Evolutionary conservation across 78 protist species (phyloP), one percentile per base, ranked within the genome.

Genomic region (Cavenderia fasciculata): DNA sequence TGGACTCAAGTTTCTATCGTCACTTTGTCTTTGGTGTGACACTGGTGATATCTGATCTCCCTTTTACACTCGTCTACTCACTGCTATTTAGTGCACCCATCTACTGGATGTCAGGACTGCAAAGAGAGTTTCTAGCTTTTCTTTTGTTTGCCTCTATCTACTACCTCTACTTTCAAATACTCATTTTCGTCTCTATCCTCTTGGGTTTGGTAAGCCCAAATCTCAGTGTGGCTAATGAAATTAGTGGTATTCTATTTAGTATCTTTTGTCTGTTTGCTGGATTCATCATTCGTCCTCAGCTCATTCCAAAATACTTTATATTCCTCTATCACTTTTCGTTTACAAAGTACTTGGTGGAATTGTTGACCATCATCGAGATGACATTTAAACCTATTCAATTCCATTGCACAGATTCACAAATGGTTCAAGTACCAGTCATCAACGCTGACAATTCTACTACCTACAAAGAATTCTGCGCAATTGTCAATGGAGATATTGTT

Each of bases 231-330:
- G 90, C 90, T 59, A 82, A 82, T 56, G 90, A 82, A 51, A 40
- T 82, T 4, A 47, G 79, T 12, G 90, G 90, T 40, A 82, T 82
- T 40, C n/a, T 49, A 4, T 82, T 82, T 31, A 56, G 72, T 8
- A 49, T 76, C 3, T 76, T 76, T 62, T 38, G 52, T 25, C 33
- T 82, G 40, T 82, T 82, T 59, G 90, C 90, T 21, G 90, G 90
- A 10, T 82, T 82, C 29, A 82, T 82, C 34, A 82, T 82, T 21
- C 25, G 74, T n/a, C 23, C 38, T n/a, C 36, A 51, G 2, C 44
- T 51, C 12, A 82, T 82, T 10, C 90, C 90, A 19, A 40, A 14
- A 0, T 69, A 82, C 18, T 82, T 66, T 44, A 65, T 68, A 43
- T 82, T 59, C 51, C 43, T 82, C 33, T 66, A 69, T 36, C 44